Percentiles rank a stretch among this genome's conserved stretches.
Conservation (phyloP, 1,139 yeast species). For the Yamadazyma atmosphaerica region DNA sequence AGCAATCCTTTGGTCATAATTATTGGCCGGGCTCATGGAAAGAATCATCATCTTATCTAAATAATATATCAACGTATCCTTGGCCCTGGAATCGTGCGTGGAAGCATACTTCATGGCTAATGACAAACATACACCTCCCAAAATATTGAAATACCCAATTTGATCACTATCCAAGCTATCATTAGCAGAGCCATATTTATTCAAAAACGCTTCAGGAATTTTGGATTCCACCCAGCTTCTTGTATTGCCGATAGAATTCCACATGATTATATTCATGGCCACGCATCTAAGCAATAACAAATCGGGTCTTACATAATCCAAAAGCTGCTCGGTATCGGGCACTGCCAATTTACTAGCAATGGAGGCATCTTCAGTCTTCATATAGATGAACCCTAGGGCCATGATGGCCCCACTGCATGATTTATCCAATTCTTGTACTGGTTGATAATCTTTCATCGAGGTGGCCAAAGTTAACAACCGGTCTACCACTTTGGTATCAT, state of each 20-base stretch:
- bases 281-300: slow-evolving; percentile 67
- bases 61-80: slow-evolving; percentile 58
- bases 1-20: slow-evolving; percentile 64
- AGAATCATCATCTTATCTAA: slow-evolving; percentile 64
- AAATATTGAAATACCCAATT: slow-evolving; percentile 60
- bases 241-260: slow-evolving; percentile 62
- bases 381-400: slow-evolving; percentile 72
- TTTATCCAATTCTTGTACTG: slow-evolving; percentile 63
- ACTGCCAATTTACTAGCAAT: slow-evolving; percentile 66
- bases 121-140: slow-evolving; percentile 77
- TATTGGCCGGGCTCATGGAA: slow-evolving; percentile 44
- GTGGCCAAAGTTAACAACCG: slow-evolving; percentile 60
- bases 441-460: slow-evolving; percentile 68
- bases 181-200: slow-evolving; percentile 23
- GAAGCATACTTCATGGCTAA: slow-evolving; percentile 81
- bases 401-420: slow-evolving; percentile 80
- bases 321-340: slow-evolving; percentile 60
- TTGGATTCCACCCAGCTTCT: slow-evolving; percentile 62
- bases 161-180: slow-evolving; percentile 58
- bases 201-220: slow-evolving; percentile 47
- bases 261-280: slow-evolving; percentile 70
- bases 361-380: slow-evolving; percentile 61
- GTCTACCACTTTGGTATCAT: slow-evolving; percentile 73
- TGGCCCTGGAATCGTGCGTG: slow-evolving; percentile 54
- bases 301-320: slow-evolving; percentile 83